Conservation (phyloP, 495 filamentous ascomycete genomes). For the Aspergillus conjunctus region DNA sequence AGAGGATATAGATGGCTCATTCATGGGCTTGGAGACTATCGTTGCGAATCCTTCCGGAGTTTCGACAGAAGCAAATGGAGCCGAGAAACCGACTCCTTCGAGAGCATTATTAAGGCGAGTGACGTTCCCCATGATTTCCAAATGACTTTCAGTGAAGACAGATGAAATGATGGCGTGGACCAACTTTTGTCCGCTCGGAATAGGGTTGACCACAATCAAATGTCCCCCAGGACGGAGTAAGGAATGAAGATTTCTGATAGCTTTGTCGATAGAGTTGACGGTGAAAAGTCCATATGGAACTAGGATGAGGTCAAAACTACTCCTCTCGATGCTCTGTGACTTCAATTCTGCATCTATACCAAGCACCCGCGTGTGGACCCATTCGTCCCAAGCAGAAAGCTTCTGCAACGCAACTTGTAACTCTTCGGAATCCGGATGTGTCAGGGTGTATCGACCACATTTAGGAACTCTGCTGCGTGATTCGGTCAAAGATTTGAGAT, state of each 20-base stretch:
- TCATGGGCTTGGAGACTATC: conserved; percentile 9
- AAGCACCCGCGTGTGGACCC: conserved; percentile 39
- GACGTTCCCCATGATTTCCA: not conserved
- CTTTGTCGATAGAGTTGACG: conserved; percentile 34
- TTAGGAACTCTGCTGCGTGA: not conserved
- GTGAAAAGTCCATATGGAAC: conserved; percentile 48
- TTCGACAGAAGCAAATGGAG: not conserved
- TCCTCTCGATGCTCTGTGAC: conserved; percentile 35
- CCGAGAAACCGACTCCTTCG: not conserved
- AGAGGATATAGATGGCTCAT: not conserved
- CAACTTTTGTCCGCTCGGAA: conserved; percentile 10
- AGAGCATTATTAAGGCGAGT: not conserved
- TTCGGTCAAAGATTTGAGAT: conserved; percentile 15
- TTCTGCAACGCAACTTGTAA: conserved; percentile 33
- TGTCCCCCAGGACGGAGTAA: conserved; percentile 32
- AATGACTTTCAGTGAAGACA: conserved; percentile 1
- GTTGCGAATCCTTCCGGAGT: not conserved
- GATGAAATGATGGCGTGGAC: conserved; percentile 17
- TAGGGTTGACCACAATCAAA: conserved; percentile 26
- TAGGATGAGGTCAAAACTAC: conserved; percentile 47
- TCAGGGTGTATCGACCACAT: conserved; percentile 21
- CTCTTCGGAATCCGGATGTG: conserved; percentile 8
- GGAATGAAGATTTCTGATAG: conserved; percentile 39
- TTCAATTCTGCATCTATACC: conserved; percentile 39
- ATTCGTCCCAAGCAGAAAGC: conserved; percentile 31